Conservation (phyloP, 176 grass and related monocot species). For the Aechmea fasciata region DNA sequence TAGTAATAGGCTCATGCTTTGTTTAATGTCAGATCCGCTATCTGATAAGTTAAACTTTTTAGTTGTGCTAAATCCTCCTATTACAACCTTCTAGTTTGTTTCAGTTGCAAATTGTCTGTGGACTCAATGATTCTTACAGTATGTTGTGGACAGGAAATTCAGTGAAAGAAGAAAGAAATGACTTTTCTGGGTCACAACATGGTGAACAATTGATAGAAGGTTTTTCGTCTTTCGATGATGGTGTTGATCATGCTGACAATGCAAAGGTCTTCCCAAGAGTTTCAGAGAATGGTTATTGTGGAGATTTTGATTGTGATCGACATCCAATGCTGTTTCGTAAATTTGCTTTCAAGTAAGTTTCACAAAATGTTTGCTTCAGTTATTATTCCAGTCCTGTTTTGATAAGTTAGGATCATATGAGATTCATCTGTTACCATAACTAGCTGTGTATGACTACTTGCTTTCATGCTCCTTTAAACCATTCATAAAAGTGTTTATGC, state of each 20-base stretch:
- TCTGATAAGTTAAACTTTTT: not conserved
- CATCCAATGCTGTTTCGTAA: constrained; percentile 20
- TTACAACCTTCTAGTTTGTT: not conserved
- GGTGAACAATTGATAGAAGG: constrained; percentile 10
- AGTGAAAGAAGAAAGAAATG: constrained; percentile 21
- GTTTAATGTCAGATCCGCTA: too few relatives aligned
- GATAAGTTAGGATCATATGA: not conserved
- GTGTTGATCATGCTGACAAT: constrained; percentile 13
- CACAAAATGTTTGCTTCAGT: constrained; percentile 9
- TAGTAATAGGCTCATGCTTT: too few relatives aligned
- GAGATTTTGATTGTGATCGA: constrained; percentile 11
- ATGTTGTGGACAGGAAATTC: constrained; percentile 36
- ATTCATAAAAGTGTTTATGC: not conserved
- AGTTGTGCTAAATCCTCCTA: not conserved
- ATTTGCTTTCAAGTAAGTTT: constrained; percentile 36
- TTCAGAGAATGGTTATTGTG: constrained; percentile 33
- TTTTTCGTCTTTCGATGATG: constrained; percentile 26
- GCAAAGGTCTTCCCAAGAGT: constrained; percentile 18
- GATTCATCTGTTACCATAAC: not conserved
- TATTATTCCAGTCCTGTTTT: not conserved
- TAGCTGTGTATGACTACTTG: not conserved
- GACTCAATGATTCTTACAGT: constrained; percentile 36
- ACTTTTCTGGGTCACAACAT: constrained; percentile 18
- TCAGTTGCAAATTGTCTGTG: constrained; percentile 1
- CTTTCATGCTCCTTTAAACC: not conserved